Base-by-base conservation (phyloP, 2,329 filamentous ascomycete species). In the Pseudocercospora fuligena region DNA sequence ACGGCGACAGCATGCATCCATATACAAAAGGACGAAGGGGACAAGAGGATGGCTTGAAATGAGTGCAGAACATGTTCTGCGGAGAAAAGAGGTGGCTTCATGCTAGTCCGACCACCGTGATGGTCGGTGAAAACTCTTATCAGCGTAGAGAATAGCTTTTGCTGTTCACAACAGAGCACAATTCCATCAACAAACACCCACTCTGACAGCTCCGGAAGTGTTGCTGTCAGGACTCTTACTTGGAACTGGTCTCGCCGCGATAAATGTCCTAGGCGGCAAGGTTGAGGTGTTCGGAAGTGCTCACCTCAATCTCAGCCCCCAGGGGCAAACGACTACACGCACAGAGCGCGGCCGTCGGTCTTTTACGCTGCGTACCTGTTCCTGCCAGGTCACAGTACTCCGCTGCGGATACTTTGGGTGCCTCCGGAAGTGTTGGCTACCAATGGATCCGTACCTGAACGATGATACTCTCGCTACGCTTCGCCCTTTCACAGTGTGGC, bases 351-450 rank as follows among this genome's bases (percentile, higher is more conserved):
- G 2, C n/a, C 16, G 8, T n/a, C 40, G 7, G 40, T 16, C 14
- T 16, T 43, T 40, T 6, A n/a, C 36, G 16, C 36, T 40, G 36
- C 36, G 36, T 40, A 6, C 36, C 14, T n/a, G 1, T 16, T 6
- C 16, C 36, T 40, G 16, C 36, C 36, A 40, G 2, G 36, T 3
- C 40, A 19, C 40, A 43, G 40, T 43, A 43, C 40, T 19, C 2
- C 40, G 40, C n/a, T 43, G 40, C 5, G 16, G 9, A 43, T 25
- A 25, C 25, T 14, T 33, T 54, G 43, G 40, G 31, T 58, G 51
- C 64, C 64, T 66, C 60, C 64, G 64, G 64, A 66, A 63, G 64
- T 63, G 60, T 66, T 66, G 64, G 64, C 59, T 59, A 31, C 31
- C 51, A 56, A 29, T 23, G 31, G 40, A 2, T 5, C 40, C 40